Conservation (phyloP, 768 basidiomycete genomes). For the Suillus decipiens region DNA sequence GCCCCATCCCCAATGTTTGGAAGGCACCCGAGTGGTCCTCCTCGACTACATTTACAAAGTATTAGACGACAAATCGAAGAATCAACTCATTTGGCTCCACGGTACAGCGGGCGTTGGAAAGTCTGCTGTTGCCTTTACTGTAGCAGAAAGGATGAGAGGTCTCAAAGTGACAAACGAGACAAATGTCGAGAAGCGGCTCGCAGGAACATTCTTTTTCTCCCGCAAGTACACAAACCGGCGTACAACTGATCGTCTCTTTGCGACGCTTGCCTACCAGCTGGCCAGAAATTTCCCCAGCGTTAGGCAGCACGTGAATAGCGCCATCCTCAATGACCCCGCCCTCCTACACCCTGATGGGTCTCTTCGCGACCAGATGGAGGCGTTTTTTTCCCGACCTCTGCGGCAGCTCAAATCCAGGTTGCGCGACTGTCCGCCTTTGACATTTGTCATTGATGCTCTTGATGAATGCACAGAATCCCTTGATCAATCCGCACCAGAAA, state of each 20-base stretch:
- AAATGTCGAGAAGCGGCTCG: background rate
- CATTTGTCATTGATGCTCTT: background rate
- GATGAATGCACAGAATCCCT: background rate
- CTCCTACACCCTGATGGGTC: background rate
- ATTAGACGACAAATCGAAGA: background rate
- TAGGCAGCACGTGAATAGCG: background rate
- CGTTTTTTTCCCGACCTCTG: background rate
- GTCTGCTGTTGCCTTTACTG: background rate
- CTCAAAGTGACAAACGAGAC: background rate
- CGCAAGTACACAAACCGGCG: background rate
- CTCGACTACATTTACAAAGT: background rate
- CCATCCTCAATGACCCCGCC: background rate
- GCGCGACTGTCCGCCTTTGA: background rate
- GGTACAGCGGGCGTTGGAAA: background rate
- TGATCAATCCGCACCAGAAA: background rate
- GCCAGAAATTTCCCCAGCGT: background rate
- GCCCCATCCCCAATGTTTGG: background rate
- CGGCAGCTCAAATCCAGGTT: background rate
- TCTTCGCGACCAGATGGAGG: background rate
- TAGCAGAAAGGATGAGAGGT: background rate
- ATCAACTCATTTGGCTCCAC: background rate
- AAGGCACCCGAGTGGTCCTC: background rate
- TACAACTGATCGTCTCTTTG: background rate
- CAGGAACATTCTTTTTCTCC: slow-evolving; percentile 1
- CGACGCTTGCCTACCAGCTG: background rate